Evolutionary conservation across 208 protist species (phyloP), one percentile per base, ranked within the genome.

Genomic region (Crithidia thermophila): DNA sequence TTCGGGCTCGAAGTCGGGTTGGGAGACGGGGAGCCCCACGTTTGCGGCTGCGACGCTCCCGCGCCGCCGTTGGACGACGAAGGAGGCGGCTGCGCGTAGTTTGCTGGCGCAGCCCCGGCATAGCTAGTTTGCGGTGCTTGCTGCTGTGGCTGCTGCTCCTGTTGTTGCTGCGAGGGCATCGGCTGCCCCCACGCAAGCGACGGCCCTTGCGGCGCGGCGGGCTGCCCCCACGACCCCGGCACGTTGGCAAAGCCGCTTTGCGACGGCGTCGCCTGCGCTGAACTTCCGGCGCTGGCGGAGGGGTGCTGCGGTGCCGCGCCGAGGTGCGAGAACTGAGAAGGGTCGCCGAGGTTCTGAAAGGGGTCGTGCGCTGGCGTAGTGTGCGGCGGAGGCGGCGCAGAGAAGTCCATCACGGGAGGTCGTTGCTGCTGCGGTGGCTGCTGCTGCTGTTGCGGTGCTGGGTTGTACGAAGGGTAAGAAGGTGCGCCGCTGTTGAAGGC

Each of bases 141-240:
- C n/a, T n/a, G n/a, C n/a, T n/a, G n/a, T n/a, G n/a, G n/a, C 16
- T 45, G 47, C 53, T 58, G 45, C 21, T 61, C 73, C 27, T 67
- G 59, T 49, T 75, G 66, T n/a, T 68, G 55, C 37, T 60, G 67
- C 43, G 52, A 67, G 14, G 55, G 69, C 21, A 31, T 3, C 20
- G 43, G 56, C 20, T 60, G 49, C 18, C 37, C 39, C 46, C 25
- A 34, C 10, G 47, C 64, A 57, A 59, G 39, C 2, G 45, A 45
- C 9, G 18, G 33, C 4, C 40, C n/a, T 27, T 51, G 53, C 11
- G 42, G 37, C 20, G 33, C 4, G 20, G 37, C n/a, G 30, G 42
- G 46, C 20, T 55, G 34, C 23, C 30, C 18, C 50, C 45, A 49
- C 30, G 64, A 11, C 23, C 16, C 53, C 25, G 46, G 33, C 47